Evolutionary conservation across 768 basidiomycete genomes (phyloP), one percentile per base, ranked within the genome.

Genomic region (Trametes coccinea): DNA sequence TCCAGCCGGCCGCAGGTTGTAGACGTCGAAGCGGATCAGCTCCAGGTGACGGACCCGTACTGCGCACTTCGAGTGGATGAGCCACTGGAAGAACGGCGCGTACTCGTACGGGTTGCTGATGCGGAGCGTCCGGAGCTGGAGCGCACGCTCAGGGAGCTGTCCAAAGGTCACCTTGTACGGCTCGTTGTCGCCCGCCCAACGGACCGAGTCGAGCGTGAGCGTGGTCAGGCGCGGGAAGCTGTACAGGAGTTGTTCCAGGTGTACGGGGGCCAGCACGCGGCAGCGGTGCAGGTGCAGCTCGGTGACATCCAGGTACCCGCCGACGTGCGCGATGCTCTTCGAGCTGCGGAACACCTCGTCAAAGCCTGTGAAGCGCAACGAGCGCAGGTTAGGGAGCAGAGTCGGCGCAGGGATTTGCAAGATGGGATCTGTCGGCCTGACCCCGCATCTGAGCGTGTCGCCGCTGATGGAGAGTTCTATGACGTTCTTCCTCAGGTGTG

Each of bases 91-190:
- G 4, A 59, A 3, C n/a, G 41, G 49, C n/a, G 22, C 49, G 13
- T 52, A 59, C 30, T 59, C 57, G 41, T 34, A 51, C 16, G 57
- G 57, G n/a, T 50, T 52, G 57, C 57, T 44, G 16, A 59, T 52
- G 8, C 41, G 40, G 11, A 59, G 49, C 30, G 27, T 33, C n/a
- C 13, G 41, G 14, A 52, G 43, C 13, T 10, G 10, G 40, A 51
- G 31, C 1, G 13, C 2, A 5, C 10, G 57, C 8, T 14, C 39
- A 37, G 5, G 37, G 31, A 39, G 30, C 41, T 30, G 49, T 9
- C 27, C 29, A 39, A 41, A 50, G 30, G 40, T 17, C 9, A 31
- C 29, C 41, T 30, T 22, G 22, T 22, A 22, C 22, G 22, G n/a
- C 34, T 37, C 34, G 41, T 31, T 30, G 41, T 56, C 55, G n/a